A percentile compares a stretch with the other conserved stretches of the same genome.
Conservation (phyloP, 2,329 filamentous ascomycete genomes). For the Cladosporium velox region DNA sequence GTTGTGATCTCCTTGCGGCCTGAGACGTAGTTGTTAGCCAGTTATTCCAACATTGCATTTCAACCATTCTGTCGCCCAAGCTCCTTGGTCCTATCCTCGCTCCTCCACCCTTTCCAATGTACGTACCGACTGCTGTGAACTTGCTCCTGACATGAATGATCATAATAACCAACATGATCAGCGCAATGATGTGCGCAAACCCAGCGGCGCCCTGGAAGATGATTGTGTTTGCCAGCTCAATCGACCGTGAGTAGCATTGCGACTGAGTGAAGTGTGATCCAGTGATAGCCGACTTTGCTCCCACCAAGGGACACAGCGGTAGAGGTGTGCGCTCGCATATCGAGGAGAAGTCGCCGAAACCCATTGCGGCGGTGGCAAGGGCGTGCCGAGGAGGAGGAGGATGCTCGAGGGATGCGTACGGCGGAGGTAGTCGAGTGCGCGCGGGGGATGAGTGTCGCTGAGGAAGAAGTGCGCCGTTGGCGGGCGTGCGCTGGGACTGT, state of each 20-base stretch:
- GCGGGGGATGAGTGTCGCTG: slow-evolving; percentile 12
- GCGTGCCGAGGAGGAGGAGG: neutral
- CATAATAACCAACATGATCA: slow-evolving; percentile 96
- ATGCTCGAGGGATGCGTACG: neutral
- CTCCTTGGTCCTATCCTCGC: neutral
- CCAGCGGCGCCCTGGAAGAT: slow-evolving; percentile 93
- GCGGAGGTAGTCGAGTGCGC: neutral
- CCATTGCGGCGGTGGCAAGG: slow-evolving; percentile 58
- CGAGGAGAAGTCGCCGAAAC: slow-evolving; percentile 85
- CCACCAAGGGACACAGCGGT: slow-evolving; percentile 84
- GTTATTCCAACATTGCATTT: neutral
- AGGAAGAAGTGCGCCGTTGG: slow-evolving; percentile 6
- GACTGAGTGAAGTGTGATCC: slow-evolving; percentile 73
- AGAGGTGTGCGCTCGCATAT: slow-evolving; percentile 85
- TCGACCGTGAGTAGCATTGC: slow-evolving; percentile 88
- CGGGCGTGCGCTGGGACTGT: slow-evolving; percentile 11
- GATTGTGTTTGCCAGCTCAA: slow-evolving; percentile 96
- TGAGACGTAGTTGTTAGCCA: slow-evolving; percentile 33
- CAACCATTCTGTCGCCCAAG: neutral
- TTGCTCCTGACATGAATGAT: slow-evolving; percentile 95
- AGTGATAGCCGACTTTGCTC: slow-evolving; percentile 68
- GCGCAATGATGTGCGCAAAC: slow-evolving; percentile 86
- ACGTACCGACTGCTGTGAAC: slow-evolving; percentile 92
- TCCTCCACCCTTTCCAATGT: slow-evolving; percentile 6
- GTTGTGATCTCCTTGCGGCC: slow-evolving; percentile 73